Percentiles rank a stretch among this genome's conserved stretches.
Evolutionary conservation across 352 stramenopile genomes (phyloP).

Genomic region (Globisporangium barbulae): DNA sequence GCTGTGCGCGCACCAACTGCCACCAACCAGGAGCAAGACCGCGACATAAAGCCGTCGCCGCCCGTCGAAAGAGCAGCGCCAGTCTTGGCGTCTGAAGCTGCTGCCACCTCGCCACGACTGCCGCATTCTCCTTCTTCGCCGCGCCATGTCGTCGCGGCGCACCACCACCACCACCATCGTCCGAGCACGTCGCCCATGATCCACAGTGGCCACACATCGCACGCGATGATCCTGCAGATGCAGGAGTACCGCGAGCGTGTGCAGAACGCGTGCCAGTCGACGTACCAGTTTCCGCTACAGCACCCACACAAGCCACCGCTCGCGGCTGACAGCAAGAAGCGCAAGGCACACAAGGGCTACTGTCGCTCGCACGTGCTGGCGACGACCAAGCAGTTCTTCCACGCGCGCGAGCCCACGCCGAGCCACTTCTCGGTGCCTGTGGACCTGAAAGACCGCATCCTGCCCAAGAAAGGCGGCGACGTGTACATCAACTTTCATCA

Average conservation of each 20-base stretch:
- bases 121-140: not conserved
- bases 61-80: not conserved
- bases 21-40: not conserved
- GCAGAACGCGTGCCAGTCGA: constrained; percentile 37
- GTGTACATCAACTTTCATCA: constrained; percentile 52
- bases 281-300: constrained; percentile 40
- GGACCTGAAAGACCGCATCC: constrained; percentile 27
- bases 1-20: not conserved
- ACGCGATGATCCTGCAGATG: constrained; percentile 61
- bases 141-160: no score
- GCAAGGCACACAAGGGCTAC: constrained; percentile 24
- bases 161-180: not conserved
- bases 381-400: constrained; percentile 38
- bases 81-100: not conserved
- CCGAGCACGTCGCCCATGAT: constrained; percentile 20
- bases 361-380: constrained; percentile 39
- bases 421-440: constrained; percentile 16
- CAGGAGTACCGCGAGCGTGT: constrained; percentile 55
- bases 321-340: not conserved
- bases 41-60: not conserved
- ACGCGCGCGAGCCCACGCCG: constrained; percentile 5
- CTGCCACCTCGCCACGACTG: not conserved
- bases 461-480: constrained; percentile 18
- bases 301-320: constrained; percentile 2
- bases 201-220: constrained; percentile 32